A percentile compares a stretch with the other conserved stretches of the same genome.
phyloP scores from a whole-genome alignment of 2,329 filamentous ascomycete genomes.

The Cladosporium sp. region DNA sequence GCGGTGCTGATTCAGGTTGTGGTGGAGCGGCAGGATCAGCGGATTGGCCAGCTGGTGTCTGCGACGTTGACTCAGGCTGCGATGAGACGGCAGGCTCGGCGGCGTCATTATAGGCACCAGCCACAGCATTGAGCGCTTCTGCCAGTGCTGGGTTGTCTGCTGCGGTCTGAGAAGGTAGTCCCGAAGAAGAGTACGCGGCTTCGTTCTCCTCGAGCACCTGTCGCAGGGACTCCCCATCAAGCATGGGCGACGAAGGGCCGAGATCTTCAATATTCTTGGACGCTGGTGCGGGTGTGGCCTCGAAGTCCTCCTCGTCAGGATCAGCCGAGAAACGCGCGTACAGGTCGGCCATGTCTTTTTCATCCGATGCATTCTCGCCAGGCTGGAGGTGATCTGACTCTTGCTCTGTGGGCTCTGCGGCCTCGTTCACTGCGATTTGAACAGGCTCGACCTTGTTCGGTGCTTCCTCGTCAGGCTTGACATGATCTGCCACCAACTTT shows the following conservation, averaged over 20 bases:
- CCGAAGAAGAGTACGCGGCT: conserved; percentile 19
- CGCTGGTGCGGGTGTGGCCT: background rate
- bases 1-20: background rate
- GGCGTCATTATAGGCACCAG: background rate
- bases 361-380: background rate
- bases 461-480: background rate
- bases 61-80: background rate
- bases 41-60: background rate
- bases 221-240: conserved; percentile 7
- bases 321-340: background rate
- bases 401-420: background rate
- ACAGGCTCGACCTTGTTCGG: background rate
- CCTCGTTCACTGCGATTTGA: no score
- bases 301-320: background rate
- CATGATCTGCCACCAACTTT: background rate
- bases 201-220: background rate
- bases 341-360: background rate
- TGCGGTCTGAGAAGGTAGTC: conserved; percentile 16
- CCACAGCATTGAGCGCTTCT: conserved; percentile 5
- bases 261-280: background rate
- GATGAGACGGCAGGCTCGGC: background rate
- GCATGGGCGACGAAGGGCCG: conserved; percentile 3
- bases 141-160: conserved; percentile 7
- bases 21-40: background rate
- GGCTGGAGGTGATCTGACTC: background rate